Evolutionary conservation across 108 stramenopile genomes (phyloP).

Genomic region (Stephanodiscus minutulus): DNA sequence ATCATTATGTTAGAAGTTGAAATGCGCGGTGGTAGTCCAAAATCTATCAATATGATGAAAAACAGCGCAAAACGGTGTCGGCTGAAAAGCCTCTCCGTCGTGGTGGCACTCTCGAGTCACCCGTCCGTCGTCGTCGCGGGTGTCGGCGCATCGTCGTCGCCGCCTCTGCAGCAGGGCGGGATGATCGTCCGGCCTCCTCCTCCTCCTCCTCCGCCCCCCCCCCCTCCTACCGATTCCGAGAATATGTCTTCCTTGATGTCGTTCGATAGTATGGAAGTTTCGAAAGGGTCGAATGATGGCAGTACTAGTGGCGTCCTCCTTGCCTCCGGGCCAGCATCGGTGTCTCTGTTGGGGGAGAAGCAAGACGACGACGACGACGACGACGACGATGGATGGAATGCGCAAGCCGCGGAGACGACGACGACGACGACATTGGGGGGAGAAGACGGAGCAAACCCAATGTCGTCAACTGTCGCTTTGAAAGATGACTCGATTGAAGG

Average conservation of each 20-base stretch:
- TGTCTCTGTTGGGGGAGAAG: not conserved
- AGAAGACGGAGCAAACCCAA: not conserved
- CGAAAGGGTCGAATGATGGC: not conserved
- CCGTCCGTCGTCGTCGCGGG: conserved; percentile 1
- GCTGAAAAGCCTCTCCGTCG: not conserved
- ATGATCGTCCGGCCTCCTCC: conserved; percentile 1
- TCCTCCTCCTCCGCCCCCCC: conserved; percentile 35
- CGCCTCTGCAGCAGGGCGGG: conserved; percentile 6
- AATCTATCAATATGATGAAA: too few species aligned
- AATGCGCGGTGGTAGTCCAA: too few species aligned
- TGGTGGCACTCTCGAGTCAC: conserved; percentile 1
- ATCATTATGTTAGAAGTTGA: too few species aligned
- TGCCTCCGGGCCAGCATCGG: too few species aligned
- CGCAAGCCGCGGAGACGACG: not conserved
- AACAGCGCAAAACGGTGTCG: not conserved
- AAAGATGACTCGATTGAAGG: not conserved
- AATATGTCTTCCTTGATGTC: not conserved
- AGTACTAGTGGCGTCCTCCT: not conserved
- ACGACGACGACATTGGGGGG: not conserved
- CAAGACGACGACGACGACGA: too few species aligned
- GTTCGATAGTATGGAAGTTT: not conserved
- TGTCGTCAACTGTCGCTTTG: not conserved
- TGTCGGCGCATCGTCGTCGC: not conserved
- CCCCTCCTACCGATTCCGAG: conserved; percentile 4
- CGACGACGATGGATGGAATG: not conserved